Evolutionary conservation across 2,329 filamentous ascomycete species (phyloP), one percentile per base, ranked within the genome.

Genomic region (Alternaria triticimaculans): DNA sequence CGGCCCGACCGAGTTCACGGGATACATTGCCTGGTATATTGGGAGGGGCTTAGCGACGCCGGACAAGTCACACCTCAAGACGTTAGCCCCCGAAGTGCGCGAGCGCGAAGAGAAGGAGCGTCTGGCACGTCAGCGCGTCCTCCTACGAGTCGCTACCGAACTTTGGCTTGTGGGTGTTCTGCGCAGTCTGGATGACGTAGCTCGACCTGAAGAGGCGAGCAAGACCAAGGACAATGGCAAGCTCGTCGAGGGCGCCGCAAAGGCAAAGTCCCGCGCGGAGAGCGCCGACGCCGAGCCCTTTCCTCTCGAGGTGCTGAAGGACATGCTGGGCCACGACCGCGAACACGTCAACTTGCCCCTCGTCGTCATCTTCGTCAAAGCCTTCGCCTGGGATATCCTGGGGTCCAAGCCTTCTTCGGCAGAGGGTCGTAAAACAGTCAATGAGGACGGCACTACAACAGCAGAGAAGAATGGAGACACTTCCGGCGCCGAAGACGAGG

Each of bases 61-160:
- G 6, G 95, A 98, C 78, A 97, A 93, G 82, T 88, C 89, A 65
- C 87, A 89, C 65, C 82, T 98, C 70, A 98, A 97, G 81, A 86
- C 87, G 2, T 84, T 97, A 69, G 83, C 90, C 6, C 87, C 89
- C 37, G 96, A 99, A 72, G 88, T 94, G 28, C 92, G 92, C 55
- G 96, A 99, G 79, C 92, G 93, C 69, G 96, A 99, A 80, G 96
- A 99, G 81, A 97, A 97, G 80, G 96, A 99, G 64, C 91, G 96
- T 6, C 85, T 98, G 44, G 87, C 89, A 30, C 89, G 96, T 58
- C 96, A 99, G 79, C 89, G 96, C 61, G 87, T 94, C 6, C 87
- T 99, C 21, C 83, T 99, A 58, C 89, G 94, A 41, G 91, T 99
- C 12, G 94, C 97, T 33, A 97, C 96, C 3, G 96, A 99, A 79